A percentile compares a stretch with the other conserved stretches of the same genome.
Evolutionary conservation across 2,329 filamentous ascomycete species (phyloP).

Genomic region (Leptosphaerulina australis): DNA sequence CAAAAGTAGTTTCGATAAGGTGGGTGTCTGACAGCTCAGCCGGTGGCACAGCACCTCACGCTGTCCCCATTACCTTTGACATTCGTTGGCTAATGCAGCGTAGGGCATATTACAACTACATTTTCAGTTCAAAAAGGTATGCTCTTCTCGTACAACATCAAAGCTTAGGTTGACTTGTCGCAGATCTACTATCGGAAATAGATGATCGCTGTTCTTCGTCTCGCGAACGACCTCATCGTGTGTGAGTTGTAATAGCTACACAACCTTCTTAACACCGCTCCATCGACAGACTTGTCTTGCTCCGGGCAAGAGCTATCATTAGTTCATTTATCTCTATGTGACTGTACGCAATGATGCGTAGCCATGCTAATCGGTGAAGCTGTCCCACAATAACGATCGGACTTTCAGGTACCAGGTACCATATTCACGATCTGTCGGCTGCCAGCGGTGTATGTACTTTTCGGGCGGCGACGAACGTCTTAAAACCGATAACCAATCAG

Average conservation of each 20-base stretch:
- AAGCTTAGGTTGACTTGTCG: constrained; percentile 27
- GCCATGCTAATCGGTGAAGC: constrained; percentile 18
- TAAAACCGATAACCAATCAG: constrained; percentile 22
- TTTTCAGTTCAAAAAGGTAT: constrained; percentile 98
- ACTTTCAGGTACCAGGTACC: not conserved
- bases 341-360: constrained; percentile 10
- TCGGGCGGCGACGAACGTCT: constrained; percentile 25
- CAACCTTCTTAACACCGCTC: not conserved
- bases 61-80: not conserved
- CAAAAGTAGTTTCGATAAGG: constrained; percentile 96
- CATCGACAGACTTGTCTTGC: not conserved
- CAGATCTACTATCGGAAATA: constrained; percentile 58
- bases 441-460: constrained; percentile 24
- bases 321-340: not conserved
- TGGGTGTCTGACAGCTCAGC: constrained; percentile 54
- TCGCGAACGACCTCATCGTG: not conserved
- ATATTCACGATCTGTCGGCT: not conserved
- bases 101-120: constrained; percentile 94
- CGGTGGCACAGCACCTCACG: not conserved
- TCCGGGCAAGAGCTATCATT: not conserved
- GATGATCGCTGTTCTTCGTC: not conserved
- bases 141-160: constrained; percentile 20
- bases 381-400: constrained; percentile 4
- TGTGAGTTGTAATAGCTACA: not conserved
- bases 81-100: constrained; percentile 36